A percentile compares a stretch with the other conserved stretches of the same genome.
These are phyloP conservation scores for Fusarium illudens DNA, from an alignment of 2,329 filamentous ascomycete species.

Conservation along the genomic window DNA sequence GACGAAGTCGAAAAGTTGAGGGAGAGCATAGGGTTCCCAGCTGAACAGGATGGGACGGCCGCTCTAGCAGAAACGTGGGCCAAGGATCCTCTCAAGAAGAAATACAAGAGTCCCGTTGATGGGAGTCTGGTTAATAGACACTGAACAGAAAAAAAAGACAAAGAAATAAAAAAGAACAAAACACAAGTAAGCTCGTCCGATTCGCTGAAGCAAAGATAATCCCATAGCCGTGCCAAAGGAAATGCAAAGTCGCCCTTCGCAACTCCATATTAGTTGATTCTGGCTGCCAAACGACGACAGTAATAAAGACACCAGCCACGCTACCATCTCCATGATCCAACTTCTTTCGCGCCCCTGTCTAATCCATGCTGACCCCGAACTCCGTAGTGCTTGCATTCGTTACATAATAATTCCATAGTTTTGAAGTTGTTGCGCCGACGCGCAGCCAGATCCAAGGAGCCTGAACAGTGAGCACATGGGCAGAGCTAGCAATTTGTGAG, in stretches of 20 bases:
- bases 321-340: constrained; percentile 24
- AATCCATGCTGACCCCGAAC: constrained; percentile 37
- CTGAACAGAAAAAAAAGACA: constrained; percentile 30
- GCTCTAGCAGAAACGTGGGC: constrained; percentile 85
- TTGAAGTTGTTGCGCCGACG: constrained; percentile 4
- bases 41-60: constrained; percentile 81
- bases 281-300: constrained; percentile 5
- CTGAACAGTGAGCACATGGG: not conserved
- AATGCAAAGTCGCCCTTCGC: constrained; percentile 12
- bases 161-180: constrained; percentile 5
- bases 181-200: constrained; percentile 6
- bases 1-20: constrained; percentile 83
- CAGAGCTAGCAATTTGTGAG: constrained; percentile 9
- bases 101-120: constrained; percentile 63
- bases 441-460: constrained; percentile 12
- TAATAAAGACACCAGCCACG: constrained; percentile 13
- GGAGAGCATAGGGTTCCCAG: constrained; percentile 71
- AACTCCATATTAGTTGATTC: constrained; percentile 30
- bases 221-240: constrained; percentile 12
- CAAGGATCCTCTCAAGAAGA: constrained; percentile 57
- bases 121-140: constrained; percentile 58
- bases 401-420: constrained; percentile 20
- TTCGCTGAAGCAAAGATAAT: constrained; percentile 26
- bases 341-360: constrained; percentile 31
- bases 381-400: constrained; percentile 33